These are phyloP conservation scores for Vicia sativa DNA, from an alignment of 306 rosid species.

Conservation along the genomic window DNA sequence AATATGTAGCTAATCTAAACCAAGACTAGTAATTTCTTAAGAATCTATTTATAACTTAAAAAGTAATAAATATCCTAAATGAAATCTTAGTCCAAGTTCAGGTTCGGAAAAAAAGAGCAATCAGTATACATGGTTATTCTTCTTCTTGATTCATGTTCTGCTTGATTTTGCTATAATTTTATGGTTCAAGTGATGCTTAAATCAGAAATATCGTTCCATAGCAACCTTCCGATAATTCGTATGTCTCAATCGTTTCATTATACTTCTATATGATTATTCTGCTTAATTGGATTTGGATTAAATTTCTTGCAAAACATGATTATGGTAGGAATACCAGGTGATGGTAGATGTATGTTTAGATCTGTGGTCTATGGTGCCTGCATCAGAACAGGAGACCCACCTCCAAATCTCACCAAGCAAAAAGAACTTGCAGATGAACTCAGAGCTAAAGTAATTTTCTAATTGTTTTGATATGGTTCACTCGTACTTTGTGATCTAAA, in stretches of 20 bases:
- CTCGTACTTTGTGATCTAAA: too few relatives aligned
- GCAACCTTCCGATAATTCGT: constrained; percentile 53
- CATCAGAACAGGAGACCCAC: constrained; percentile 62
- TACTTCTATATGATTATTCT: neutral
- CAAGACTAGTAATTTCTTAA: neutral
- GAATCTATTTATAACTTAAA: neutral
- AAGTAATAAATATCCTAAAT: constrained; percentile 2
- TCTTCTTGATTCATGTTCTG: neutral
- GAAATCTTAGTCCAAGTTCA: neutral
- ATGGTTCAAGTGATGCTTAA: constrained; percentile 44
- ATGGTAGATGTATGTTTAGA: constrained; percentile 91
- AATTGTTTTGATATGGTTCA: too few relatives aligned
- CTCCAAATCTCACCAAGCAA: constrained; percentile 62
- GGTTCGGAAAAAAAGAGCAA: neutral
- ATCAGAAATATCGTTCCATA: constrained; percentile 35
- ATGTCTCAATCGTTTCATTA: constrained; percentile 37
- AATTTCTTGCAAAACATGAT: neutral
- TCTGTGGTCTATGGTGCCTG: constrained; percentile 74
- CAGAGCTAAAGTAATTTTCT: constrained; percentile 56
- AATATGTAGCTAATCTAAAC: neutral
- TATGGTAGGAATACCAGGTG: constrained; percentile 70
- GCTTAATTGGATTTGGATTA: neutral
- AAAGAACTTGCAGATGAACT: constrained; percentile 90
- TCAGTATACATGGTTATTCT: neutral
- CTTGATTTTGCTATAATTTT: constrained; percentile 24